Percentiles rank a stretch among this genome's conserved stretches.
Conservation (phyloP, 1,284 basidiomycete species). For the Bjerkandera adusta region DNA sequence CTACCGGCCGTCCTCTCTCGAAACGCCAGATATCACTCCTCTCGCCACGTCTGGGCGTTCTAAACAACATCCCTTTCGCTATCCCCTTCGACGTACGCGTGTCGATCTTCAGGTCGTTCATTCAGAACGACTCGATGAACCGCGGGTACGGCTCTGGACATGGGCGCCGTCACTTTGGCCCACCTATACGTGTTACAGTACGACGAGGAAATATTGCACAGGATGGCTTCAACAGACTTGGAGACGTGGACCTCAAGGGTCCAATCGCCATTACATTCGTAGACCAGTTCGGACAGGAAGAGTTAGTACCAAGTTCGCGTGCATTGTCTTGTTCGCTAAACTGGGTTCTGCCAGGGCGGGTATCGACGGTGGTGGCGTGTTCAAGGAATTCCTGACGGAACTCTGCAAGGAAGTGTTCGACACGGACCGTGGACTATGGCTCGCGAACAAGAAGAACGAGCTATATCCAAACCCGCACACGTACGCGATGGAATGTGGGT, state of each 20-base stretch:
- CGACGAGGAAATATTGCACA: constrained; percentile 77
- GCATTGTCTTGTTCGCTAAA: constrained; percentile 10
- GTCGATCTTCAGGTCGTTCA: constrained; percentile 85
- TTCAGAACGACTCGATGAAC: constrained; percentile 53
- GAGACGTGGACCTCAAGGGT: constrained; percentile 75
- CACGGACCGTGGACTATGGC: constrained; percentile 91
- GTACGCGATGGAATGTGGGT: constrained; percentile 82
- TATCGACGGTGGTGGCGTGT: constrained; percentile 95
- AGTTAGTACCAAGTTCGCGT: constrained; percentile 47
- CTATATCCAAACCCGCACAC: constrained; percentile 92
- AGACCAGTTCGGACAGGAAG: constrained; percentile 84
- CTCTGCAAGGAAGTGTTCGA: constrained; percentile 94
- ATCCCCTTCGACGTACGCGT: constrained; percentile 93
- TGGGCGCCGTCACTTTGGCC: constrained; percentile 23
- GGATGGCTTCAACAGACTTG: constrained; percentile 85
- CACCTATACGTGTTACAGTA: constrained; percentile 56
- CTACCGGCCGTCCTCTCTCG: constrained; percentile 40
- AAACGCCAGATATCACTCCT: constrained; percentile 74
- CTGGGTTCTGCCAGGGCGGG: constrained; percentile 56
- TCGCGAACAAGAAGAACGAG: constrained; percentile 87
- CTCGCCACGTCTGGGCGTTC: constrained; percentile 84
- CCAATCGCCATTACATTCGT: constrained; percentile 88
- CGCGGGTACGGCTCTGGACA: constrained; percentile 16
- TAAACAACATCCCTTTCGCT: constrained; percentile 96
- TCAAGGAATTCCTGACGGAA: constrained; percentile 96